These are phyloP conservation scores for Mycena rosella DNA, from an alignment of 768 basidiomycete species.

Conservation along the genomic window DNA sequence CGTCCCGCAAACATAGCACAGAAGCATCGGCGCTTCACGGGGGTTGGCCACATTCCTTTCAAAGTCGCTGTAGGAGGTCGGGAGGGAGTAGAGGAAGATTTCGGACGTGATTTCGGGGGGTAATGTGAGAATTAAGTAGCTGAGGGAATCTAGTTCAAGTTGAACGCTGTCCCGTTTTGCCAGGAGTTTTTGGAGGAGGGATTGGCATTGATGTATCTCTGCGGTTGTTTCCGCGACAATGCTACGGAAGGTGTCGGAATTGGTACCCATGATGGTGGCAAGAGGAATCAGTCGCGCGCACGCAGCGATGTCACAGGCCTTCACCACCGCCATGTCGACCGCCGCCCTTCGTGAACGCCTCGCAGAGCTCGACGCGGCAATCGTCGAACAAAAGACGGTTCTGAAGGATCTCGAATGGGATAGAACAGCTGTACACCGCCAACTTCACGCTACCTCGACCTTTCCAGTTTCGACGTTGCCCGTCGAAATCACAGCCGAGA, in stretches of 20 bases:
- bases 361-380: slow-evolving; percentile 7
- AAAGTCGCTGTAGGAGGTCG: neutral
- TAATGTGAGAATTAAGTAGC: neutral
- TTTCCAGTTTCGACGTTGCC: slow-evolving; percentile 8
- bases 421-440: neutral
- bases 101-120: too few species aligned
- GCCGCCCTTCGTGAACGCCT: slow-evolving; percentile 6
- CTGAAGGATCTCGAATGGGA: neutral
- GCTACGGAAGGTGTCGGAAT: neutral
- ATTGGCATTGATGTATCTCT: neutral
- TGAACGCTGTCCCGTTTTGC: neutral
- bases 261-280: too few species aligned
- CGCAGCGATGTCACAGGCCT: too few species aligned
- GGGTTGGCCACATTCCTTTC: neutral
- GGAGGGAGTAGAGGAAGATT: slow-evolving; percentile 4
- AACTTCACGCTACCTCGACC: slow-evolving; percentile 4
- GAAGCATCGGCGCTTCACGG: neutral
- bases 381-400: neutral
- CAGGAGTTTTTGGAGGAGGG: neutral
- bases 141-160: neutral
- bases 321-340: too few species aligned
- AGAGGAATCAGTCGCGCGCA: too few species aligned
- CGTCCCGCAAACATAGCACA: neutral
- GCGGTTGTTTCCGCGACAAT: neutral
- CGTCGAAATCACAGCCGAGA: slow-evolving; percentile 5